Evolutionary conservation across 139 green algal genomes (phyloP).

Genomic region (Picochlorum sp.): DNA sequence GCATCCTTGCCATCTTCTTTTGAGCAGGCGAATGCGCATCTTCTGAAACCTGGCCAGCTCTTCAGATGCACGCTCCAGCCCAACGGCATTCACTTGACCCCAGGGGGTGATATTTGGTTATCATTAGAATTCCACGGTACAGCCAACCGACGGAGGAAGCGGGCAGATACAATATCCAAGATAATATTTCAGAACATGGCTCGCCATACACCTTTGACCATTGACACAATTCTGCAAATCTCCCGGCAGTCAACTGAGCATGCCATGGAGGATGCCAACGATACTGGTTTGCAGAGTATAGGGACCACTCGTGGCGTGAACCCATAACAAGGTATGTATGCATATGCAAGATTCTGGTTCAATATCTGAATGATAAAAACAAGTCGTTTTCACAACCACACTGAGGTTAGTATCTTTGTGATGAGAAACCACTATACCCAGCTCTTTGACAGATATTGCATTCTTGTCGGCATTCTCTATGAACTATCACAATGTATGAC

Average conservation of each 20-base stretch:
- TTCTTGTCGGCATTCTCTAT: too few relatives aligned
- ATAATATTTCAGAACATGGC: slow-evolving; percentile 76
- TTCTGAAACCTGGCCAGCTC: slow-evolving; percentile 42
- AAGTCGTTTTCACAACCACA: too few relatives aligned
- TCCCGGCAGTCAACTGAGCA: neutral
- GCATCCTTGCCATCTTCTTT: slow-evolving; percentile 43
- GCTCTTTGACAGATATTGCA: too few relatives aligned
- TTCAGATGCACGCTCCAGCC: slow-evolving; percentile 57
- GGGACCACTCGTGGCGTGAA: too few relatives aligned
- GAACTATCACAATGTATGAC: too few relatives aligned
- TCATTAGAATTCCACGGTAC: slow-evolving; percentile 58
- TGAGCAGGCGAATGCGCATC: slow-evolving; percentile 8
- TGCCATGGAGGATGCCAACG: neutral
- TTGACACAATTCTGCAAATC: slow-evolving; percentile 31
- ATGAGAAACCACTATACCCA: too few relatives aligned
- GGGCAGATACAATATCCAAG: slow-evolving; percentile 75
- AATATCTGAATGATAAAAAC: too few relatives aligned
- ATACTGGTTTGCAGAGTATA: too few relatives aligned
- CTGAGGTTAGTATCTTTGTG: too few relatives aligned
- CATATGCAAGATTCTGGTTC: too few relatives aligned
- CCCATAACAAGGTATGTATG: too few relatives aligned
- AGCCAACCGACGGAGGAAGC: slow-evolving; percentile 47
- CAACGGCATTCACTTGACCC: slow-evolving; percentile 24
- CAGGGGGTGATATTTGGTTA: slow-evolving; percentile 44
- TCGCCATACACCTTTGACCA: slow-evolving; percentile 37